phyloP scores from a whole-genome alignment of 139 green algal species.

The Chlorella sp. region DNA sequence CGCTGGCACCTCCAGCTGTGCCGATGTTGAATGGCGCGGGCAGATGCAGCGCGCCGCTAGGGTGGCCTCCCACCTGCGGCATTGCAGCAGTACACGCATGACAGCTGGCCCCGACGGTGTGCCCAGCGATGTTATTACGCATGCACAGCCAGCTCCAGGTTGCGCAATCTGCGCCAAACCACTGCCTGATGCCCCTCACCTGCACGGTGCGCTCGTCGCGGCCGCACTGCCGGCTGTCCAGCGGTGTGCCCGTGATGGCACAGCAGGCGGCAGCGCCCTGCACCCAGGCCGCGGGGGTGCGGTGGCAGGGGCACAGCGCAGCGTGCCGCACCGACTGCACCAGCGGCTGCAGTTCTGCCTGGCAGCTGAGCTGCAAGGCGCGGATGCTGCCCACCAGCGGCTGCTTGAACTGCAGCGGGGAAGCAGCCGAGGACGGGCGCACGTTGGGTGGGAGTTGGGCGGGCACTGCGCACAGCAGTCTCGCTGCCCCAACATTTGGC shows the following conservation, averaged over 20 bases:
- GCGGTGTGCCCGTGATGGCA: not conserved
- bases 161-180: too few species aligned
- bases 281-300: not conserved
- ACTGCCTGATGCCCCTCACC: not conserved
- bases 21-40: conserved; percentile 17
- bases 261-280: not conserved
- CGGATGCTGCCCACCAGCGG: conserved; percentile 32
- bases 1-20: not conserved
- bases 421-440: not conserved
- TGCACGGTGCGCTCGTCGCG: conserved; percentile 17
- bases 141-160: too few species aligned
- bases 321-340: conserved; percentile 1
- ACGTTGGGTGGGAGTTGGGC: too few species aligned
- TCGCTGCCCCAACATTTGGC: too few species aligned
- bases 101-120: too few species aligned
- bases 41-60: conserved; percentile 29
- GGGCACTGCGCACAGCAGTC: too few species aligned
- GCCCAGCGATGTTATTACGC: too few species aligned
- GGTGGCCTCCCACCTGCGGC: conserved; percentile 4
- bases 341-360: conserved; percentile 5
- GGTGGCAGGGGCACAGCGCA: conserved; percentile 31
- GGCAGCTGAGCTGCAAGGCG: conserved; percentile 1
- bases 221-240: conserved; percentile 19
- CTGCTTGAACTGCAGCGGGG: conserved; percentile 3
- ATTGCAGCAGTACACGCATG: too few species aligned